Percentiles rank a stretch among this genome's conserved stretches.
Conservation (phyloP, 1,284 basidiomycete species). For the Rhodotorula mucilaginosa region DNA sequence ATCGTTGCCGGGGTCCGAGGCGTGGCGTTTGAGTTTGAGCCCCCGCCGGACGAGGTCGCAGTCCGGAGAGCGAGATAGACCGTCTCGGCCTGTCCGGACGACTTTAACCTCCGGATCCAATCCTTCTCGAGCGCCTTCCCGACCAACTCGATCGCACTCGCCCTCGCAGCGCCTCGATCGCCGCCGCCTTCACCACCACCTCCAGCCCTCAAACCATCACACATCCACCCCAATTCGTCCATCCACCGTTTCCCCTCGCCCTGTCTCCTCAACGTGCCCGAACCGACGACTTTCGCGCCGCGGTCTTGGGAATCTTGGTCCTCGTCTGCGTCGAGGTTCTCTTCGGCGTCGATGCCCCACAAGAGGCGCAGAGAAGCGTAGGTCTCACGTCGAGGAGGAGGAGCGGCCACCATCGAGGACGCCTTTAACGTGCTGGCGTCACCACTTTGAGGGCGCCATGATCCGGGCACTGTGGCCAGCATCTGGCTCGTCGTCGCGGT, state of each 20-base stretch:
- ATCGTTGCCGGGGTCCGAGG: background rate
- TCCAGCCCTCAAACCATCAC: constrained; percentile 27
- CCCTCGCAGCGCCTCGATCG: constrained; percentile 6
- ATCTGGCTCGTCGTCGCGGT: too few species aligned
- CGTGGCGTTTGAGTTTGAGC: too few species aligned
- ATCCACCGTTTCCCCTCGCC: constrained; percentile 32
- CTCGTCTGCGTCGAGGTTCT: constrained; percentile 26
- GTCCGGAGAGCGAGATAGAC: constrained; percentile 25
- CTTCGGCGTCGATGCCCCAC: constrained; percentile 36
- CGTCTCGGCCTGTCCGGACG: constrained; percentile 27
- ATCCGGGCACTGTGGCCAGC: too few species aligned
- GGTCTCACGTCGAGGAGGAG: constrained; percentile 6
- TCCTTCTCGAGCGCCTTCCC: constrained; percentile 25
- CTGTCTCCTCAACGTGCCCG: constrained; percentile 22
- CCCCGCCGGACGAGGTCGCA: background rate
- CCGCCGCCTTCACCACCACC: background rate
- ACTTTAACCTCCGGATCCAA: constrained; percentile 32
- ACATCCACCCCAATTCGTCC: constrained; percentile 32
- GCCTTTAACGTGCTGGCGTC: background rate
- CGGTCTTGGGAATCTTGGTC: constrained; percentile 19
- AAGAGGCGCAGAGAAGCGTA: constrained; percentile 19
- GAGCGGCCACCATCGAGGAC: background rate
- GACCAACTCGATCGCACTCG: constrained; percentile 34
- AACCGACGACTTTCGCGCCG: constrained; percentile 15
- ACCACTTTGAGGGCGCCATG: too few species aligned